Conservation (phyloP, 805 yeast genomes). For the Wickerhamiella vanderwaltii region DNA sequence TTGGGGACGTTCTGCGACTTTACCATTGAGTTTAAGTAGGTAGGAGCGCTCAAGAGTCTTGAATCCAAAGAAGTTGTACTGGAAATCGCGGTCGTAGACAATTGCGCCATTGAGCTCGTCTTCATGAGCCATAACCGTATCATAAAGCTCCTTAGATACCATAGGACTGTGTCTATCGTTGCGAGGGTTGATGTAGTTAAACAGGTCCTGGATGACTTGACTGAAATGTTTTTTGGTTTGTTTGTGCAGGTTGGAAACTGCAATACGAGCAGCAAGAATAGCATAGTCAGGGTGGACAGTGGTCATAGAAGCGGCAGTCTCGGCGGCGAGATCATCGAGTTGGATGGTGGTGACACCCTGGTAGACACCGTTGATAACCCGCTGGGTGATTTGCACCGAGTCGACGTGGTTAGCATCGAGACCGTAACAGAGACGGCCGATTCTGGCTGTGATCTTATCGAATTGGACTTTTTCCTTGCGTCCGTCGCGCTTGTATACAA, state of each 20-base stretch:
- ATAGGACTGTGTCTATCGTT: conserved; percentile 57
- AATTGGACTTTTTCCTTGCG: conserved; percentile 88
- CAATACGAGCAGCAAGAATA: conserved; percentile 86
- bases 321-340: conserved; percentile 76
- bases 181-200: conserved; percentile 68
- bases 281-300: conserved; percentile 98
- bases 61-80: conserved; percentile 75
- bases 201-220: conserved; percentile 60
- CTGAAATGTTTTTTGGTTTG: conserved; percentile 83
- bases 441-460: conserved; percentile 92
- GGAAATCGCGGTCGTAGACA: conserved; percentile 64
- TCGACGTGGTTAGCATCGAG: conserved; percentile 85
- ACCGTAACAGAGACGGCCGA: conserved; percentile 88
- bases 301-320: conserved; percentile 95
- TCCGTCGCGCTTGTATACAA: conserved; percentile 85
- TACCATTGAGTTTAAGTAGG: conserved; percentile 49
- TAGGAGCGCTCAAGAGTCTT: conserved; percentile 87
- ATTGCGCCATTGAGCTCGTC: conserved; percentile 63
- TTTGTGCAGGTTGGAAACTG: conserved; percentile 86
- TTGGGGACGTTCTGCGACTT: conserved; percentile 84
- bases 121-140: conserved; percentile 50
- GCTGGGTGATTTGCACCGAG: conserved; percentile 89
- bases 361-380: conserved; percentile 91
- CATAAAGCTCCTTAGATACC: conserved; percentile 54
- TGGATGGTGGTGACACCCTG: conserved; percentile 94